Conservation (phyloP, 345 rosid genomes). For the Pelargonium nanum region DNA sequence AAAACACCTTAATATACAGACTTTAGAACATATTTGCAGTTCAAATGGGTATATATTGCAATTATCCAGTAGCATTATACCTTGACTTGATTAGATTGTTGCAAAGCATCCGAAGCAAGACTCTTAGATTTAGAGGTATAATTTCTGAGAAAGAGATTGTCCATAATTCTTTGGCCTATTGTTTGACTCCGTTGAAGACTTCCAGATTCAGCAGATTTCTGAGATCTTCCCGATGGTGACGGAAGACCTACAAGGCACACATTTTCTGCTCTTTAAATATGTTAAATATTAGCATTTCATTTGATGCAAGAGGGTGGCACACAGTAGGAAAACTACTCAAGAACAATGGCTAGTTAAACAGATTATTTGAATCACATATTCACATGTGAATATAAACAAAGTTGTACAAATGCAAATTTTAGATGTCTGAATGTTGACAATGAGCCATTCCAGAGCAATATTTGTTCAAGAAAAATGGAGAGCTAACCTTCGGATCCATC, state of each 20-base stretch:
- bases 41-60: neutral
- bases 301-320: too few species aligned
- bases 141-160: slow-evolving; percentile 70
- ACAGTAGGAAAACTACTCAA: neutral
- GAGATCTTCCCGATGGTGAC: slow-evolving; percentile 72
- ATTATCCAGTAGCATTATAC: slow-evolving; percentile 22
- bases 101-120: slow-evolving; percentile 41
- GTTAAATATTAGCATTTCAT: neutral
- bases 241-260: slow-evolving; percentile 43
- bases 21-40: neutral
- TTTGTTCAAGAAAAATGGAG: neutral
- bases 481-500: slow-evolving; percentile 62
- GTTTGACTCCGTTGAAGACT: slow-evolving; percentile 65
- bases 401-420: too few species aligned
- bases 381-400: too few species aligned
- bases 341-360: too few species aligned
- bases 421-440: neutral
- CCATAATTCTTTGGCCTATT: slow-evolving; percentile 77
- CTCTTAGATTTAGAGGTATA: slow-evolving; percentile 69
- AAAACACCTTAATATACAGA: neutral
- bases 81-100: slow-evolving; percentile 72
- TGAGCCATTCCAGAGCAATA: neutral
- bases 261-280: neutral
- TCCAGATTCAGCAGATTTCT: slow-evolving; percentile 44
- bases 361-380: too few species aligned